Conservation (phyloP, 768 basidiomycete genomes). For the Cantharellus cinnabarinus region DNA sequence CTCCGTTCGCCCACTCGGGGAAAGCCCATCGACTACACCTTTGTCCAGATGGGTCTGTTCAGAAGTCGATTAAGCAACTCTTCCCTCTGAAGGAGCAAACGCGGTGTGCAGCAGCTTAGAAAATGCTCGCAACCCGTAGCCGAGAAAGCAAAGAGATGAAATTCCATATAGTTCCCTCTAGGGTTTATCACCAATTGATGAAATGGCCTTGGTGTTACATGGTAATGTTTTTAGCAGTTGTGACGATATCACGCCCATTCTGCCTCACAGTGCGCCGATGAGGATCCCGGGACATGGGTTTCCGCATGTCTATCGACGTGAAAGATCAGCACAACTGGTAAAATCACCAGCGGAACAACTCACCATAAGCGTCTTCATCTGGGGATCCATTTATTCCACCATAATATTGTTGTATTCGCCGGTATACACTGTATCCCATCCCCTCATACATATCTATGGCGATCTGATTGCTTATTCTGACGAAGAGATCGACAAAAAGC, state of each 20-base stretch:
- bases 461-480: conserved; percentile 65
- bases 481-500: conserved; percentile 90
- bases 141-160: no score
- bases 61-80: no score
- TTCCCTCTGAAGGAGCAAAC: no score
- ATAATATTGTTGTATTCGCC: conserved; percentile 81
- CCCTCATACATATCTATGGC: conserved; percentile 87
- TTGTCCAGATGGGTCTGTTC: no score
- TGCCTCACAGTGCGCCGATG: conserved; percentile 16
- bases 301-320: conserved; percentile 23
- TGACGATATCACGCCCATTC: conserved; percentile 20
- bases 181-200: not conserved
- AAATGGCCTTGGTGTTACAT: not conserved
- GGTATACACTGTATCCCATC: conserved; percentile 82
- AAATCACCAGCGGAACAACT: conserved; percentile 11
- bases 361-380: conserved; percentile 84
- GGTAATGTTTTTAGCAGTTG: conserved; percentile 9
- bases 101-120: no score
- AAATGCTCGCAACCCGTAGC: no score
- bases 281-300: conserved; percentile 21
- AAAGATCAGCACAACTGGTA: not conserved
- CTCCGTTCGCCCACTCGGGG: no score
- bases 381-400: conserved; percentile 55
- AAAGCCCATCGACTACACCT: no score
- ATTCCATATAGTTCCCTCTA: no score